Base-by-base conservation (phyloP, 805 yeast genomes). In the Clavispora fructus region DNA sequence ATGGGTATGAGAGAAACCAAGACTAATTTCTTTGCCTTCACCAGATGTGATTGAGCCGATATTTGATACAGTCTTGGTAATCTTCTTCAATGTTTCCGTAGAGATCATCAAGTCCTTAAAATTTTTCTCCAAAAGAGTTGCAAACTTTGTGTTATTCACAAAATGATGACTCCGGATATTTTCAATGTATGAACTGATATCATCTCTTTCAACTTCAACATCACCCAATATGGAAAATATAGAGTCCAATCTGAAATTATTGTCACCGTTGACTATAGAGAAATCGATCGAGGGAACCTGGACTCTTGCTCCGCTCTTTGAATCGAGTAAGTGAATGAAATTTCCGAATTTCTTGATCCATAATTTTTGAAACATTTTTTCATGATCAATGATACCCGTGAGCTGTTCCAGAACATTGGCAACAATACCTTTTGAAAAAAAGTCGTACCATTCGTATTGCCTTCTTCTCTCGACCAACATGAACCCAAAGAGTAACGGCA, bases 401-500 rank as follows among this genome's bases (percentile, higher is more conserved):
- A 83, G 67, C 44, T 77, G 81, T 53, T 83, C 90, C 26, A 80
- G 71, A 0, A 81, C 63, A 43, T 71, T 74, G 29, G 59, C 45
- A 49, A 62, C 65, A 37, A 77, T 48, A n/a, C 74, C 68, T 59
- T 62, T 55, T n/a, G 71, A 61, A 48, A 59, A 59, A 58, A 64
- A 69, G 48, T 71, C 75, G 41, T 62, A 62, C 86, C 89, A 83
- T 52, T 78, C 78, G 40, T 68, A 65, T 53, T 85, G 78, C 42
- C 88, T 69, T 42, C 83, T 65, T 39, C 68, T 71, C 52, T 86
- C 91, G 40, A 85, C 73, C 3, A 84, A 50, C 61, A 80, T 75
- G n/a, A 84, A 67, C 1, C 94, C 94, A 59, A 85, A 84, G 1
- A 85, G 63, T 11, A 85, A 59, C 0, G 95, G 95, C 26, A 87